These are phyloP conservation scores for Mycena epipterygia DNA, from an alignment of 768 basidiomycete species.

Conservation along the genomic window DNA sequence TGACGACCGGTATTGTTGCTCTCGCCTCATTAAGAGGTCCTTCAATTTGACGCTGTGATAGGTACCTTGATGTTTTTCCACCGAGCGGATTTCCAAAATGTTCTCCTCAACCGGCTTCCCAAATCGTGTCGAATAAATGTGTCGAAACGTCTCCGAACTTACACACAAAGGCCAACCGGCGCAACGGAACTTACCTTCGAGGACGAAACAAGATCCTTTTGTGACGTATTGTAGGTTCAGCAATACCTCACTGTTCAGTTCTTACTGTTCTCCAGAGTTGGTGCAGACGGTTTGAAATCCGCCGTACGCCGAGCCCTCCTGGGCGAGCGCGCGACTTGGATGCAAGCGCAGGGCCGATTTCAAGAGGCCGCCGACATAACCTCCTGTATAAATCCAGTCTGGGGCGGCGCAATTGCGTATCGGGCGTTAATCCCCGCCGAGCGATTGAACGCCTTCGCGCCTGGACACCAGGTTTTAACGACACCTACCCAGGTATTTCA, in stretches of 20 bases:
- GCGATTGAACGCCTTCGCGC: constrained; percentile 54
- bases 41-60: constrained; percentile 39
- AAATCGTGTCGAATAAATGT: constrained; percentile 61
- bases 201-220: constrained; percentile 70
- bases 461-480: constrained; percentile 63
- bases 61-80: constrained; percentile 70
- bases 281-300: constrained; percentile 41
- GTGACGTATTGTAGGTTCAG: constrained; percentile 64
- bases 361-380: constrained; percentile 57
- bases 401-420: constrained; percentile 73
- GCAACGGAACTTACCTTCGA: constrained; percentile 67
- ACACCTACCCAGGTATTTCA: constrained; percentile 61
- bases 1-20: constrained; percentile 65
- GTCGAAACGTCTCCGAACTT: constrained; percentile 72
- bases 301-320: constrained; percentile 50
- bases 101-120: constrained; percentile 65
- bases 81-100: constrained; percentile 76
- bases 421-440: constrained; percentile 71
- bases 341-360: constrained; percentile 49
- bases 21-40: constrained; percentile 2
- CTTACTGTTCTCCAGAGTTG: constrained; percentile 36
- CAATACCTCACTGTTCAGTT: background rate
- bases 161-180: constrained; percentile 57
- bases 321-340: constrained; percentile 51
- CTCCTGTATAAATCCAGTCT: constrained; percentile 64